These are phyloP conservation scores for Diutina ranongensis DNA, from an alignment of 1,139 yeast genomes.

Conservation along the genomic window DNA sequence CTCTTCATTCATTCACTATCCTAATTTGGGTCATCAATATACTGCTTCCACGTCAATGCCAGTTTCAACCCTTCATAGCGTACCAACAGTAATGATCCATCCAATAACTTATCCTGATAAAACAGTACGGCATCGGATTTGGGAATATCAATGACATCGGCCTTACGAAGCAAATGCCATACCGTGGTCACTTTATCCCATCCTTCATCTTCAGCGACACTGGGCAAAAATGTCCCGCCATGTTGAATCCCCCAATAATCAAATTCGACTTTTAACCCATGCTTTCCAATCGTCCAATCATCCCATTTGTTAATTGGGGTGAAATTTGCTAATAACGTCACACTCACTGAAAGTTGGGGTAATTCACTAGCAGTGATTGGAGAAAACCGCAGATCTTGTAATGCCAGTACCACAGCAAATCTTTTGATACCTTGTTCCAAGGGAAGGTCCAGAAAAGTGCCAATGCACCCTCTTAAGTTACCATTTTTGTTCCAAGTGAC, in stretches of 20 bases:
- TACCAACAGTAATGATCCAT: conserved; percentile 26
- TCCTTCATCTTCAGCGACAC: conserved; percentile 80
- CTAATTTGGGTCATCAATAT: neutral
- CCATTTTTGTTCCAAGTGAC: conserved; percentile 67
- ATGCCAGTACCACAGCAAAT: conserved; percentile 57
- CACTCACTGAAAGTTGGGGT: conserved; percentile 30
- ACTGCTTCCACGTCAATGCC: conserved; percentile 13
- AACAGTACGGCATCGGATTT: conserved; percentile 12
- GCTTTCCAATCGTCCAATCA: conserved; percentile 75
- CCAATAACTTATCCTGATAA: conserved; percentile 19
- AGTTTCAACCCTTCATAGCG: conserved; percentile 30
- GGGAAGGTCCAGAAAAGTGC: conserved; percentile 49
- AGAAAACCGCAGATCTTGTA: conserved; percentile 66
- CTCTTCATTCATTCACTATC: too few relatives aligned
- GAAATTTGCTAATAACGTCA: conserved; percentile 58
- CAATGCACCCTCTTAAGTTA: conserved; percentile 78
- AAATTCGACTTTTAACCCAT: conserved; percentile 63
- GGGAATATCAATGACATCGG: conserved; percentile 28
- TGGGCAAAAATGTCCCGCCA: conserved; percentile 82
- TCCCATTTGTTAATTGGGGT: conserved; percentile 35
- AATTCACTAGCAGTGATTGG: conserved; percentile 55
- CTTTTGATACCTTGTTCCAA: conserved; percentile 47
- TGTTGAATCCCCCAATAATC: conserved; percentile 19
- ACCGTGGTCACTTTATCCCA: conserved; percentile 74
- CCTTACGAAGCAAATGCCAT: conserved; percentile 58